Evolutionary conservation across 108 stramenopile genomes (phyloP).

Genomic region (Cyclotella baltica): DNA sequence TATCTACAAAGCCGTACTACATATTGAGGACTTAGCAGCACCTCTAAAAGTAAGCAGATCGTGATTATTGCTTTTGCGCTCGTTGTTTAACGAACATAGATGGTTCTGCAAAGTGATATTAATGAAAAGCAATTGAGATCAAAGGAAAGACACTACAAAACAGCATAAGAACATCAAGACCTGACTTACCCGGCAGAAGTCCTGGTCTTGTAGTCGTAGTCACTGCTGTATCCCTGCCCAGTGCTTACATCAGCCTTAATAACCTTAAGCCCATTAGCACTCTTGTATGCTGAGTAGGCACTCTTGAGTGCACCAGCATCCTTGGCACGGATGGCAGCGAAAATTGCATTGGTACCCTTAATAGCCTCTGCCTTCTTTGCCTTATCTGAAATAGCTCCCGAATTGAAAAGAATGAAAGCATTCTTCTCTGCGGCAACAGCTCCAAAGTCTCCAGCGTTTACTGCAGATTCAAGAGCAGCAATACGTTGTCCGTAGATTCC

Average conservation of each 20-base stretch:
- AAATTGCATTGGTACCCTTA: slow-evolving; percentile 80
- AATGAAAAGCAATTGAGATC: neutral
- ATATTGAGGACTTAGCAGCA: neutral
- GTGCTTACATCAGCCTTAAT: slow-evolving; percentile 43
- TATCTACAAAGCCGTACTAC: slow-evolving; percentile 1
- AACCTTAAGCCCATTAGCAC: slow-evolving; percentile 57
- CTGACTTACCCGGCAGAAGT: slow-evolving; percentile 68
- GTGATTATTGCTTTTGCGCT: neutral
- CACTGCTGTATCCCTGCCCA: slow-evolving; percentile 83
- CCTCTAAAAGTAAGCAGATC: neutral
- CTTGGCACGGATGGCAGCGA: slow-evolving; percentile 80
- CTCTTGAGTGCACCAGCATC: slow-evolving; percentile 79
- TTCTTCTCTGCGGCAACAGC: slow-evolving; percentile 92
- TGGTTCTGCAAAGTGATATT: slow-evolving; percentile 6
- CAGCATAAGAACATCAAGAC: neutral
- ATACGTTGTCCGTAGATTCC: slow-evolving; percentile 91
- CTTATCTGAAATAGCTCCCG: slow-evolving; percentile 85
- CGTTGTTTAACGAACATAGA: slow-evolving; percentile 27
- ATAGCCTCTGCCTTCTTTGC: slow-evolving; percentile 74
- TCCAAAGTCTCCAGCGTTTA: slow-evolving; percentile 87
- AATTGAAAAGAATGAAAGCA: slow-evolving; percentile 95
- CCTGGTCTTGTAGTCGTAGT: slow-evolving; percentile 78
- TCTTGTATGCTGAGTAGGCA: slow-evolving; percentile 73
- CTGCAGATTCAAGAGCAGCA: slow-evolving; percentile 82
- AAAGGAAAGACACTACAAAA: neutral